Base-by-base conservation (phyloP, 306 rosid genomes). In the Lathyrus aphaca region DNA sequence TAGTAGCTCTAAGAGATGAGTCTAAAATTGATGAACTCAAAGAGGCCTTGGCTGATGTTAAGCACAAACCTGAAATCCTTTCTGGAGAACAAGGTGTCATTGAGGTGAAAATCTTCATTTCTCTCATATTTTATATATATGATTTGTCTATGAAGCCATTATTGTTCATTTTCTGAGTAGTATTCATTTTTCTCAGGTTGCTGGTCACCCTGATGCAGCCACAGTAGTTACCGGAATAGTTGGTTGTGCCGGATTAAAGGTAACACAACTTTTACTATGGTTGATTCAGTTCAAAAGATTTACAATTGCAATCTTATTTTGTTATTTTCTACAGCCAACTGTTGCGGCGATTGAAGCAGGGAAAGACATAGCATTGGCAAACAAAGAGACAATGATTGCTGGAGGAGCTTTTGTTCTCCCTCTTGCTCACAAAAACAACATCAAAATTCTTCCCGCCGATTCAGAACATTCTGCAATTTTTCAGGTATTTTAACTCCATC, bases 381-480 rank as follows among this genome's bases (percentile, higher is more conserved):
- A 93, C 79, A 93, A 93, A 77, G 98, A 93, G 82, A 93, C 98
- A 56, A 78, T 93, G 77, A 93, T 93, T 75, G 98, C 98, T 57
- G 98, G 98, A 55, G 98, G 90, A 54, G 90, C 98, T 65, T 93
- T 93, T 72, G 85, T 93, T 77, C 96, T 93, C 72, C 98, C 98
- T 74, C 96, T 93, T 69, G 98, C 98, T 13, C 88, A 79, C 70
- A 90, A 93, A 78, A 95, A 93, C 60, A 86, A 90, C 42, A 86
- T 93, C 8, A 93, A 92, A 67, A 90, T 93, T 72, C 96, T 93
- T 77, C 98, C 98, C 15, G 98, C 98, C 29, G 98, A 93, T 88
- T 93, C 98, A 44, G 98, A 93, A 77, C 98, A 93, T 81, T 93
- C 98, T 56, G 98, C 98, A 12, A 93, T 93, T 76, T 93, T 93